A percentile compares a stretch with the other conserved stretches of the same genome.
phyloP scores from a whole-genome alignment of 78 protist genomes.

The Polysphondylium violaceum region DNA sequence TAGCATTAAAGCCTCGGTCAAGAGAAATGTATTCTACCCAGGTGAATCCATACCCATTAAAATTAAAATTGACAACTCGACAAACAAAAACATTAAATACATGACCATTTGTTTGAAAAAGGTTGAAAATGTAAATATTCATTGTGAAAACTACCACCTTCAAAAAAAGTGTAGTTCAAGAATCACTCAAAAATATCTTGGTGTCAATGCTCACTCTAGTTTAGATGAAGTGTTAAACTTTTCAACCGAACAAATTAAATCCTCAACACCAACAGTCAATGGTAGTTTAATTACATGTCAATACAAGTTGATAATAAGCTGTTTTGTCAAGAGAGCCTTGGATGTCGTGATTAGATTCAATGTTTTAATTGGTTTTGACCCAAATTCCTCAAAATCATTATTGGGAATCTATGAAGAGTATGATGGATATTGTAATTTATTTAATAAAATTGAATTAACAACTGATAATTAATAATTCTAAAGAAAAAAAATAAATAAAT shows the following conservation, averaged over 20 bases:
- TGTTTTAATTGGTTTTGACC: background rate
- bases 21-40: constrained; percentile 3
- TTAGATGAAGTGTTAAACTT: background rate
- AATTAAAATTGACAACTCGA: background rate
- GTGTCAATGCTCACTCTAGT: background rate
- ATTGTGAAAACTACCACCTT: background rate
- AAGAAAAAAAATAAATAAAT: no score
- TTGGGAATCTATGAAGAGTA: no score
- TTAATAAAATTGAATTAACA: no score
- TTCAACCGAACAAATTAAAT: background rate
- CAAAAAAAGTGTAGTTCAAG: background rate
- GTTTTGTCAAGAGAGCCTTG: constrained; percentile 8
- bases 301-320: background rate
- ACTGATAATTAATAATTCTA: no score
- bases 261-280: constrained; percentile 1
- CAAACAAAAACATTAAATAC: constrained; percentile 5
- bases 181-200: background rate
- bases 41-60: constrained; percentile 21
- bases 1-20: background rate
- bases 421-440: no score
- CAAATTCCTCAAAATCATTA: no score
- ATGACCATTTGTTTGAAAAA: background rate
- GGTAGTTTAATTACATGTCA: constrained; percentile 20
- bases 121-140: background rate
- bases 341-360: background rate